These are phyloP conservation scores for Sorghum bicolor DNA, from an alignment of 176 grass and related monocot genomes.

Conservation along the genomic window Sorghum_bicolor_NCBIv3 NC_012878.2:54466001-54466500, in stretches of 20 bases:
- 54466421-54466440: neutral
- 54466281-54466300: neutral
- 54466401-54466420: neutral
- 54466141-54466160: neutral
- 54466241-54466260: neutral
- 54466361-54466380: neutral
- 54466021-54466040: neutral
- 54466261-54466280: neutral
- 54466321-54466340: neutral
- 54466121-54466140: neutral
- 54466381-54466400: neutral
- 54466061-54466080: neutral
- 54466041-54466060: neutral
- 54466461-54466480: slow-evolving; percentile 10
- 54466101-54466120: neutral
- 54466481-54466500: slow-evolving; percentile 12
- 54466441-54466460: neutral
- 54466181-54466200: neutral
- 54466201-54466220: neutral
- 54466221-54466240: neutral
- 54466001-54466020: neutral
- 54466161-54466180: neutral
- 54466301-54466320: neutral
- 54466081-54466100: neutral
- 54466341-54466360: neutral